Evolutionary conservation across 768 basidiomycete genomes (phyloP).

Genomic region (Rubroboletus pulcherrimus): DNA sequence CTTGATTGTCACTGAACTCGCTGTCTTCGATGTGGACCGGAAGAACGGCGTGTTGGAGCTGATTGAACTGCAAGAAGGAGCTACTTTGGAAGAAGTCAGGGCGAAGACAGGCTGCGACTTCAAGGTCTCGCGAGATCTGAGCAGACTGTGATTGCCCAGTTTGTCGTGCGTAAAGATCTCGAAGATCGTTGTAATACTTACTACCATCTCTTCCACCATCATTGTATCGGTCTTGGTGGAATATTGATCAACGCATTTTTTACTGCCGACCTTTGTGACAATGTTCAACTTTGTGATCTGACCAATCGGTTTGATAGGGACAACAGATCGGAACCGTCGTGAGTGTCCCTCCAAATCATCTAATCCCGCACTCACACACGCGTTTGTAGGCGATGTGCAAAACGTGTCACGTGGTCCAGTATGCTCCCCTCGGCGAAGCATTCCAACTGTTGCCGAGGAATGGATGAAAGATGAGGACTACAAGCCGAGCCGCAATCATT

Average conservation of each 20-base stretch:
- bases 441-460: neutral
- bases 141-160: slow-evolving; percentile 38
- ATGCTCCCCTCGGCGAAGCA: neutral
- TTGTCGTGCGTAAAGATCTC: neutral
- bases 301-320: neutral
- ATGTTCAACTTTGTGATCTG: neutral
- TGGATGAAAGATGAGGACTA: slow-evolving; percentile 9
- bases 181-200: slow-evolving; percentile 2
- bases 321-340: neutral
- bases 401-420: neutral
- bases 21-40: slow-evolving; percentile 86
- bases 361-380: slow-evolving; percentile 2
- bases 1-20: slow-evolving; percentile 90
- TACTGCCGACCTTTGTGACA: neutral
- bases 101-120: slow-evolving; percentile 88
- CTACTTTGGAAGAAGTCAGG: slow-evolving; percentile 77
- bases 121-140: slow-evolving; percentile 50
- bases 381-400: neutral
- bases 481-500: slow-evolving; percentile 1
- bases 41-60: slow-evolving; percentile 66
- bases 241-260: neutral
- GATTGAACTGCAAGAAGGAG: slow-evolving; percentile 81
- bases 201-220: slow-evolving; percentile 1
- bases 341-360: neutral
- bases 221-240: neutral